Base-by-base conservation (phyloP, 176 grass and related monocot genomes). In the Panicum miliaceum region DNA sequence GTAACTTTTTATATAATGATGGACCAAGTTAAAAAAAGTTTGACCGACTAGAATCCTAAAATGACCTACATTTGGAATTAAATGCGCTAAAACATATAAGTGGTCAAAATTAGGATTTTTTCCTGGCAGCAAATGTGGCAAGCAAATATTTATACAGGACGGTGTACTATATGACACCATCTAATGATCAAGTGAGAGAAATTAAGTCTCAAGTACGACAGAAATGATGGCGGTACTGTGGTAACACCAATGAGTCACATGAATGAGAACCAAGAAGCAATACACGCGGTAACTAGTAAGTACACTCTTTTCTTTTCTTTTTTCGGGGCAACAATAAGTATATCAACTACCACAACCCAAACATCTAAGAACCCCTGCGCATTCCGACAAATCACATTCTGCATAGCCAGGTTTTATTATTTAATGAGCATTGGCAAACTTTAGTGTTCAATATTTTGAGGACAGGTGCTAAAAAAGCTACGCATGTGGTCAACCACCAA, bases 261-360 rank as follows among this genome's bases (percentile, higher is more conserved):
- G 38, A 63, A 84, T 41, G n/a, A 67, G 20, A 77, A 57, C 48
- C 16, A 54, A 84, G 12, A 53, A 43, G 50, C 18, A 69, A 57
- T 81, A 12, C 62, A 50, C 20, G 8, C 20, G 18, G 13, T 29
- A 70, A 8, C 12, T 13, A 72, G 42, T 14, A 71, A 40, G 37
- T 19, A 82, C 40, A 62, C 50, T 42, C 34, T 25, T 32, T 32
- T 32, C 40, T 9, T 12, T 19, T 67, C 12, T 71, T 6, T 41
- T 81, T 29, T 10, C n/a, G 5, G 50, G 0, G 0, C 1, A 56
- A 18, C 14, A 29, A 12, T 14, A 74, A 52, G 46, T 35, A 70
- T 62, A 42, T 22, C 40, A 78, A 61, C 2, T 48, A 48, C 50
- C 12, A 12, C 7, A 35, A 79, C 46, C 15, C 41, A 64, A 79